phyloP scores from a whole-genome alignment of 495 filamentous ascomycete species.

The Penicillium turbatum region DNA sequence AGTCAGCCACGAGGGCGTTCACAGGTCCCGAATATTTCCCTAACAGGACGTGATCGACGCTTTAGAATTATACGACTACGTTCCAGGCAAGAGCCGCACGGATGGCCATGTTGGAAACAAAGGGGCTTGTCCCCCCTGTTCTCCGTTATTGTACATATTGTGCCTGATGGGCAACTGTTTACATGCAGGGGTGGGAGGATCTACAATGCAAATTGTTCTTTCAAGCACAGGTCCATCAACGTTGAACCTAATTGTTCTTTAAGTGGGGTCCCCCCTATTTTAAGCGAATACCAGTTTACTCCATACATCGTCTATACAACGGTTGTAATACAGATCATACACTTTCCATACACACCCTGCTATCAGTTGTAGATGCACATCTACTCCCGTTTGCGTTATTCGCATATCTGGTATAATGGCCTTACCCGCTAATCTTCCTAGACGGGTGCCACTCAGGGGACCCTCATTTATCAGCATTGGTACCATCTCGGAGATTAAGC shows the following conservation, averaged over 20 bases:
- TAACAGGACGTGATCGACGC: conserved; percentile 1
- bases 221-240: too few species aligned
- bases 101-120: neutral
- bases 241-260: neutral
- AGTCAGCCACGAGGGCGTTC: neutral
- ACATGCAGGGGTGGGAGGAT: neutral
- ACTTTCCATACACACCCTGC: neutral
- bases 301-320: too few species aligned
- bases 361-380: neutral
- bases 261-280: neutral
- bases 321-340: neutral
- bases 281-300: too few species aligned
- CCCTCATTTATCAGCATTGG: conserved; percentile 5
- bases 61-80: too few species aligned
- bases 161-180: too few species aligned
- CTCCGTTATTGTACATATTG: neutral
- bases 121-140: neutral
- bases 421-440: neutral
- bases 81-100: neutral
- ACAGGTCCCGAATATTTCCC: neutral
- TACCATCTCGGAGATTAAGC: neutral
- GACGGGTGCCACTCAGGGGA: conserved; percentile 12
- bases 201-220: neutral
- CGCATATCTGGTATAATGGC: neutral
- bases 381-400: neutral